Conservation (phyloP, 257 asterid genomes). For the Lavandula angustifolia region DNA sequence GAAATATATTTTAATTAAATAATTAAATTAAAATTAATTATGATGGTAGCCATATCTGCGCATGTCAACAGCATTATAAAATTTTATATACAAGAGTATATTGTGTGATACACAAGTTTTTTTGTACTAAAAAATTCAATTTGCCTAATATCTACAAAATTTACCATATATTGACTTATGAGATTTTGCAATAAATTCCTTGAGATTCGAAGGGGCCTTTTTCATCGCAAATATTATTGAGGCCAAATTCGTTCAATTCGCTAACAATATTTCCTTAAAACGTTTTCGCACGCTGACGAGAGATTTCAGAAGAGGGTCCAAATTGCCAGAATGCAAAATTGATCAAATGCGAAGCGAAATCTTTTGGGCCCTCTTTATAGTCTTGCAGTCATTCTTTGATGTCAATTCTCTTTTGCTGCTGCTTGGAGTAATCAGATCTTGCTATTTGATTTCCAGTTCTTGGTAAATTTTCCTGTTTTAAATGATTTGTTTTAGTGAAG, state of each 20-base stretch:
- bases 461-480: conserved; percentile 23
- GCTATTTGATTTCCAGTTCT: conserved; percentile 26
- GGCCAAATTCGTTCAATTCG: conserved; percentile 36
- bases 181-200: conserved; percentile 32
- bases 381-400: conserved; percentile 32
- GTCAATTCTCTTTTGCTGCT: conserved; percentile 27
- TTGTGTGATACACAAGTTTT: too few relatives aligned
- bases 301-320: conserved; percentile 22
- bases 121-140: too few relatives aligned
- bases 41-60: too few relatives aligned
- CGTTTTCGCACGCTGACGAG: conserved; percentile 30
- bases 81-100: too few relatives aligned
- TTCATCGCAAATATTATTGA: conserved; percentile 17
- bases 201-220: conserved; percentile 30
- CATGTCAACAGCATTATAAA: too few relatives aligned
- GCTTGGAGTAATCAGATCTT: conserved; percentile 24
- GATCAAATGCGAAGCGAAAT: conserved; percentile 17
- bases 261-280: conserved; percentile 25
- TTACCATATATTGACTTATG: neutral
- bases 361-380: conserved; percentile 15
- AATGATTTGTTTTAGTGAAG: conserved; percentile 4
- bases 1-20: too few relatives aligned
- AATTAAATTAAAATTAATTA: too few relatives aligned
- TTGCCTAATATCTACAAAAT: neutral
- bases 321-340: conserved; percentile 13